Percentiles rank a stretch among this genome's conserved stretches.
Conservation (phyloP, 768 basidiomycete species). For the Mrakia gelida region DNA sequence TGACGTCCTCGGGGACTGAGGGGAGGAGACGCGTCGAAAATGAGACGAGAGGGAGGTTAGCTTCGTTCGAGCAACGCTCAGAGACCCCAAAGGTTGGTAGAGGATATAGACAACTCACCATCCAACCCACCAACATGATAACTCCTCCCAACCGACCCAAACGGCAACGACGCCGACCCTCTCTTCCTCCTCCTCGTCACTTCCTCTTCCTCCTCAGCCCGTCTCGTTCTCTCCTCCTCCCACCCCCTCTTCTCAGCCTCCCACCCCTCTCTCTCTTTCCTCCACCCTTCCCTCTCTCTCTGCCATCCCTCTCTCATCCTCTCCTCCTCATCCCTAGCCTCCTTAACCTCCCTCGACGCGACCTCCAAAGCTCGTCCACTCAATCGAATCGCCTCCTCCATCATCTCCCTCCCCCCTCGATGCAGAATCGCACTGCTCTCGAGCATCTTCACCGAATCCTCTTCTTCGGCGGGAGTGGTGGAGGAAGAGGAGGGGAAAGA, state of each 20-base stretch:
- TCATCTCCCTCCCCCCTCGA: not conserved
- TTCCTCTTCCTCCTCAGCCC: not conserved
- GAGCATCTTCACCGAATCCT: not conserved
- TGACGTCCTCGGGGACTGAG: not conserved
- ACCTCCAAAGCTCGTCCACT: not conserved
- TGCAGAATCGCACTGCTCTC: not conserved
- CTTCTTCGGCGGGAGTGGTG: not conserved
- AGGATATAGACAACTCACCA: not conserved
- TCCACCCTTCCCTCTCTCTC: not conserved
- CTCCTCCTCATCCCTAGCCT: not conserved
- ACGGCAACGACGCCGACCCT: no score
- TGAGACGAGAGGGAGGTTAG: not conserved
- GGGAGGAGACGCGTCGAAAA: not conserved
- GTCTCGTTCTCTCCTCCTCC: slow-evolving; percentile 3
- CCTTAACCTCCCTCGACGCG: not conserved
- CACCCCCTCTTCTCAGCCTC: not conserved
- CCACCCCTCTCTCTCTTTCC: not conserved
- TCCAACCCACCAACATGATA: not conserved
- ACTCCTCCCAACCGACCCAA: no score
- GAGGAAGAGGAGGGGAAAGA: no score
- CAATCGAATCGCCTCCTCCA: not conserved
- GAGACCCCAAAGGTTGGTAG: no score
- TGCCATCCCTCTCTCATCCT: not conserved
- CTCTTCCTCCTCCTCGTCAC: not conserved
- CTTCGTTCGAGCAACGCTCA: not conserved